A percentile compares a stretch with the other conserved stretches of the same genome.
Conservation (phyloP, 2,329 filamentous ascomycete genomes). For the Fusarium devonianum region DNA sequence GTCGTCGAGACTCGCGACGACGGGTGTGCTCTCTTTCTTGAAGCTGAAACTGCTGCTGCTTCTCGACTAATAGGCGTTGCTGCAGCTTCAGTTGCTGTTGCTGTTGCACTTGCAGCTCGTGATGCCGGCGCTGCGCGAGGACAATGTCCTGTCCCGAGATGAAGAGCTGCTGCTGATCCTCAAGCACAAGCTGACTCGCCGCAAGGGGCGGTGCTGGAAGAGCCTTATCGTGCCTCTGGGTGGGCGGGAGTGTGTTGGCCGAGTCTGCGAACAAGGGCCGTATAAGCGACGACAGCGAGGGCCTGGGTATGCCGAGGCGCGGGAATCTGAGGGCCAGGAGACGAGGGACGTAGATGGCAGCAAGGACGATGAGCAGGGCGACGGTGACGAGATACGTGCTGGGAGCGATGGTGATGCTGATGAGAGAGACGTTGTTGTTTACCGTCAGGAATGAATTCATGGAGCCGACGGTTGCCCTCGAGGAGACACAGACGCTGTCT, state of each 20-base stretch:
- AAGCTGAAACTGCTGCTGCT: constrained; percentile 33
- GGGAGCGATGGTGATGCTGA: constrained; percentile 66
- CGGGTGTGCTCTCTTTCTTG: constrained; percentile 28
- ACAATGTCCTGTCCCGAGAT: constrained; percentile 44
- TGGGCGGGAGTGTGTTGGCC: constrained; percentile 7
- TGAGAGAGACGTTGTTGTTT: constrained; percentile 67
- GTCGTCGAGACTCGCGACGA: constrained; percentile 21
- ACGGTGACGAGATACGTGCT: constrained; percentile 64
- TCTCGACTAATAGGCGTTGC: constrained; percentile 25
- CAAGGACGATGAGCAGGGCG: constrained; percentile 58
- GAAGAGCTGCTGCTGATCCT: constrained; percentile 46
- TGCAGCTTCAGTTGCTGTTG: constrained; percentile 27
- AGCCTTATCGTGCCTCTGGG: constrained; percentile 36
- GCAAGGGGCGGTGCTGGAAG: constrained; percentile 38
- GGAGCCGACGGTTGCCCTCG: constrained; percentile 38
- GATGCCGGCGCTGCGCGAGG: constrained; percentile 35
- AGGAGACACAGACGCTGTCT: not conserved
- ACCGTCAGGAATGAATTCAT: constrained; percentile 68
- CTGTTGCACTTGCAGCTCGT: constrained; percentile 32
- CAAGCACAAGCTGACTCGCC: constrained; percentile 42
- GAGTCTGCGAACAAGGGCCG: constrained; percentile 29
- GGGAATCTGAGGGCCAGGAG: constrained; percentile 46
- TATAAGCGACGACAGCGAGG: constrained; percentile 33
- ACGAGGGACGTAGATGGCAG: constrained; percentile 56
- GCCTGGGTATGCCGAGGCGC: constrained; percentile 46